Conservation (phyloP, 2,329 filamentous ascomycete genomes). For the Dothideomycetes sp. region DNA sequence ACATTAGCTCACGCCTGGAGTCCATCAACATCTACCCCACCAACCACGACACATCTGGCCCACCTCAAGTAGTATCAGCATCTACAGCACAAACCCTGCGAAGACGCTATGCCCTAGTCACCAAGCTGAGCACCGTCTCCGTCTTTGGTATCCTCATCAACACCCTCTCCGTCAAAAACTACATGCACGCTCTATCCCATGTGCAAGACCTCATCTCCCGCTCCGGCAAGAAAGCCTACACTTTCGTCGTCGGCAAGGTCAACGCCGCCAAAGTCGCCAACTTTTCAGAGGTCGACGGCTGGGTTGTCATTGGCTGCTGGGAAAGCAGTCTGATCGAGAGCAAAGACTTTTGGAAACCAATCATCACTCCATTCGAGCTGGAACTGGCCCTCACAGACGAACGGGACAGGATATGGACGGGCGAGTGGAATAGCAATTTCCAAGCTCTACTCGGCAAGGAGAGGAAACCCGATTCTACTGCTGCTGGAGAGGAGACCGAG, state of each 20-base stretch:
- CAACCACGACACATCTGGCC: constrained; percentile 16
- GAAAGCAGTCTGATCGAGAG: constrained; percentile 88
- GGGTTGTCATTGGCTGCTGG: constrained; percentile 98
- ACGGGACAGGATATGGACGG: constrained; percentile 69
- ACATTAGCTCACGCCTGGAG: constrained; percentile 70
- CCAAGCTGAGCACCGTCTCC: constrained; percentile 66
- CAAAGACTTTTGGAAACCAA: constrained; percentile 75
- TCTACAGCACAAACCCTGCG: constrained; percentile 53
- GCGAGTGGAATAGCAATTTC: constrained; percentile 82
- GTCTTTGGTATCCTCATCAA: constrained; percentile 94
- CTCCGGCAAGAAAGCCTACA: constrained; percentile 89
- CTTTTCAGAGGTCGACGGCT: constrained; percentile 88
- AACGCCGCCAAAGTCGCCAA: constrained; percentile 95
- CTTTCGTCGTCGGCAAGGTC: constrained; percentile 91
- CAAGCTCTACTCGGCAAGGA: constrained; percentile 48
- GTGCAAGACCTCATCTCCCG: constrained; percentile 61
- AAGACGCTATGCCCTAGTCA: constrained; percentile 78
- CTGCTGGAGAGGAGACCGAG: constrained; percentile 14
- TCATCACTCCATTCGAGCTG: constrained; percentile 93
- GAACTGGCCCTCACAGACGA: constrained; percentile 66
- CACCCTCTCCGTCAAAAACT: constrained; percentile 85
- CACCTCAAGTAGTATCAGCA: constrained; percentile 30
- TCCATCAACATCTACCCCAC: constrained; percentile 70
- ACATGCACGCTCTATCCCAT: constrained; percentile 66
- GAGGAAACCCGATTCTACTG: constrained; percentile 10